Conservation (phyloP, 441 rosid genomes). For the Populus hybrid region DNA sequence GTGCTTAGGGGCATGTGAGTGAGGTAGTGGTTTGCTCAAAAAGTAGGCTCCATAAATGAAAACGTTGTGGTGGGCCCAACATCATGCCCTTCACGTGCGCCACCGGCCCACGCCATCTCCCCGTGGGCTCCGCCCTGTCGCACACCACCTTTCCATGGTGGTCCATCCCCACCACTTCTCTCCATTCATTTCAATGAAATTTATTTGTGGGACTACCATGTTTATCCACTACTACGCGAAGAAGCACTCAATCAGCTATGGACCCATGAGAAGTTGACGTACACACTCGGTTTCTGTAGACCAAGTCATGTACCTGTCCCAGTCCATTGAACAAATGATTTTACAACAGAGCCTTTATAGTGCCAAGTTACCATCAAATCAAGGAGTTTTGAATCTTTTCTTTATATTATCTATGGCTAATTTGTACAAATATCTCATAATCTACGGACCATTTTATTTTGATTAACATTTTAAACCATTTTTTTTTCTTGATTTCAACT, state of each 20-base stretch:
- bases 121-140: conserved; percentile 33
- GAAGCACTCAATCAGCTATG: neutral
- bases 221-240: neutral
- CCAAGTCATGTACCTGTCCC: no score
- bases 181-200: neutral
- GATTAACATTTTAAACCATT: no score
- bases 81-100: conserved; percentile 48
- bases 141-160: conserved; percentile 18
- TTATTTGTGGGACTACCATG: neutral
- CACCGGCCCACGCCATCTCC: conserved; percentile 36
- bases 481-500: no score
- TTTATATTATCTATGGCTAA: no score
- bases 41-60: conserved; percentile 17
- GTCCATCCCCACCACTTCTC: conserved; percentile 20
- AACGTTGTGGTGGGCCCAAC: conserved; percentile 33
- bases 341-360: no score
- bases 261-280: neutral
- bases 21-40: conserved; percentile 9
- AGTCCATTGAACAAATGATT: no score
- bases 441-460: no score
- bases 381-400: no score
- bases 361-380: no score
- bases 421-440: no score
- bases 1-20: conserved; percentile 6
- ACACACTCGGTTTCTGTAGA: no score